Percentiles rank a stretch among this genome's conserved stretches.
These are phyloP conservation scores for Colletotrichum viniferum DNA, from an alignment of 2,329 filamentous ascomycete species.

Conservation along the genomic window DNA sequence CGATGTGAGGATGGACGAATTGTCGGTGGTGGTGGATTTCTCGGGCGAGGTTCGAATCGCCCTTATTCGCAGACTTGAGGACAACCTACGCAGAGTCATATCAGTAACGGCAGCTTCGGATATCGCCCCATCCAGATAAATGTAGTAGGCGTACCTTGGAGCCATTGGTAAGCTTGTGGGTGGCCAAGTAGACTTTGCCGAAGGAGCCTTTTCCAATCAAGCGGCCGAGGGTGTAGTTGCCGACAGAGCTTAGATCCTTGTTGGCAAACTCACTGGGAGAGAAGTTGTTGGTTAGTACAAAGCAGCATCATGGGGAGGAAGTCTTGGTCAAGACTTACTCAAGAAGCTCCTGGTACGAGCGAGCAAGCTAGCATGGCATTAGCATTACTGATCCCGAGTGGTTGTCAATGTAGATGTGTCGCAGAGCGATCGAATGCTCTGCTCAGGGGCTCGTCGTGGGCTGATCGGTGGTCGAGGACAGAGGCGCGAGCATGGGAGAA, in stretches of 20 bases:
- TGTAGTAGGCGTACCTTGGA: slow-evolving; percentile 73
- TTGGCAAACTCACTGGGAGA: slow-evolving; percentile 83
- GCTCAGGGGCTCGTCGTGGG: background rate
- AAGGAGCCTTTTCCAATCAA: slow-evolving; percentile 98
- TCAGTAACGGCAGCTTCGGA: background rate
- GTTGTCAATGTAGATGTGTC: background rate
- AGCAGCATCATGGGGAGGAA: background rate
- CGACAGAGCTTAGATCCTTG: slow-evolving; percentile 87
- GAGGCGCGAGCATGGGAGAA: background rate
- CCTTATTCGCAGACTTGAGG: slow-evolving; percentile 96
- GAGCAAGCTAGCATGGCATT: slow-evolving; percentile 72
- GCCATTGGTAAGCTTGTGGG: slow-evolving; percentile 97
- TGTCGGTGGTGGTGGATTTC: slow-evolving; percentile 99
- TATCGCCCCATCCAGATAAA: background rate
- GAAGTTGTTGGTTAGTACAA: background rate
- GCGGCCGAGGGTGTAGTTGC: slow-evolving; percentile 90
- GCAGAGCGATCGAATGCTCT: background rate
- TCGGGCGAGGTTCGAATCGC: slow-evolving; percentile 91
- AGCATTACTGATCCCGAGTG: background rate
- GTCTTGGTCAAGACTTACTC: slow-evolving; percentile 66
- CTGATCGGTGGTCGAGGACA: background rate
- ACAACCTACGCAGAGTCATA: slow-evolving; percentile 71
- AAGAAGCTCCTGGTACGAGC: slow-evolving; percentile 94
- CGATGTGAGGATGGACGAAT: slow-evolving; percentile 97
- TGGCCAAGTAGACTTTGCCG: slow-evolving; percentile 95